A percentile compares a stretch with the other conserved stretches of the same genome.
These are phyloP conservation scores for Stachybotrys elegans DNA, from an alignment of 2,329 filamentous ascomycete species.

Conservation along the genomic window DNA sequence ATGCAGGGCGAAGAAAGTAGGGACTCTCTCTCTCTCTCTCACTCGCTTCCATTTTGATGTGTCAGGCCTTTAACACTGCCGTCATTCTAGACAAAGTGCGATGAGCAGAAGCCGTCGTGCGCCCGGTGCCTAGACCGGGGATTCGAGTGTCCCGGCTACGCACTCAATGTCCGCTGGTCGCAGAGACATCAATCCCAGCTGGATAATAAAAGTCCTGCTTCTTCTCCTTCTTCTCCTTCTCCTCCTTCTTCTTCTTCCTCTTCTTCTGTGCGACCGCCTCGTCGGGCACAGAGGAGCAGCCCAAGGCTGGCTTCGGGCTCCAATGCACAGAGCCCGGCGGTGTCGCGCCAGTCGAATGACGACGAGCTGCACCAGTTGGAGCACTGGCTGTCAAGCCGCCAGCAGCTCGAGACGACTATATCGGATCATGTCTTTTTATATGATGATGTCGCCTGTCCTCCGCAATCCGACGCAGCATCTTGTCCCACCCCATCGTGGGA, in stretches of 20 bases:
- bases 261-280: too few relatives aligned
- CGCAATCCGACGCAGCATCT: not conserved
- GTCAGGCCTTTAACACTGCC: too few relatives aligned
- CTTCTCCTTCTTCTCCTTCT: not conserved
- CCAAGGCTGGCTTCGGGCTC: not conserved
- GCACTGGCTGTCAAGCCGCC: not conserved
- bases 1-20: not conserved
- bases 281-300: not conserved
- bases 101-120: constrained; percentile 14
- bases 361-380: not conserved
- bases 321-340: too few relatives aligned
- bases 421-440: too few relatives aligned
- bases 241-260: not conserved
- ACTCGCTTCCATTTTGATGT: too few relatives aligned
- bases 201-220: not conserved
- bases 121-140: constrained; percentile 14
- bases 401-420: not conserved
- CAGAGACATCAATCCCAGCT: constrained; percentile 11
- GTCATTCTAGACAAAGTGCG: constrained; percentile 17
- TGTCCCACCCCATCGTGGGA: too few relatives aligned
- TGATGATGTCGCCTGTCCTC: not conserved
- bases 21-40: too few relatives aligned
- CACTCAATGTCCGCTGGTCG: constrained; percentile 17
- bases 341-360: too few relatives aligned
- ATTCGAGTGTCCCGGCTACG: constrained; percentile 15